phyloP scores from a whole-genome alignment of 176 grass and related monocot genomes.

The Hsuehochloa calcarea region DNA sequence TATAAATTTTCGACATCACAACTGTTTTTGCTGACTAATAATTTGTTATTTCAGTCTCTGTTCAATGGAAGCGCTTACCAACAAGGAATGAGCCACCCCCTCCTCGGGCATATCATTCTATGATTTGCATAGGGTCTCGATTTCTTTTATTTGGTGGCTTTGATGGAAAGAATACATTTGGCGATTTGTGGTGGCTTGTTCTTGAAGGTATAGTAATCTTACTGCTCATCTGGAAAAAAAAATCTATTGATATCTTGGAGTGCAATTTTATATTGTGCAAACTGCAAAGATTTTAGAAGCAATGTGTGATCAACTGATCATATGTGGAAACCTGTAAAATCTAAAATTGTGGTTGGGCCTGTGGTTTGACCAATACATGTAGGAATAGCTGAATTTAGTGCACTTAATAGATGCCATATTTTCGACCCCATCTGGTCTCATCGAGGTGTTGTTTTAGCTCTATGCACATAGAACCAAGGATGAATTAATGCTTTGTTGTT shows the following conservation, averaged over 20 bases:
- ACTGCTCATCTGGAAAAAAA: conserved; percentile 5
- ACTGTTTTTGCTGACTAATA: conserved; percentile 19
- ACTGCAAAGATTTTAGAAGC: not conserved
- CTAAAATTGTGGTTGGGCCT: not conserved
- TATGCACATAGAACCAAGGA: not conserved
- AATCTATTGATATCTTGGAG: conserved; percentile 16
- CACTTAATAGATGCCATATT: not conserved
- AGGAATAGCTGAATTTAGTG: not conserved
- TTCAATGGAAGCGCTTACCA: conserved; percentile 85
- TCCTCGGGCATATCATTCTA: conserved; percentile 92
- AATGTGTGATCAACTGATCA: not conserved
- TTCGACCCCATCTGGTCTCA: not conserved
- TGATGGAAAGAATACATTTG: conserved; percentile 95
- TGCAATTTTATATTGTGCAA: not conserved
- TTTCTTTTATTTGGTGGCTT: conserved; percentile 99
- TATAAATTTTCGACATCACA: not conserved
- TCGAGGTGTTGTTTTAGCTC: not conserved
- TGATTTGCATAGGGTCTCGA: conserved; percentile 69
- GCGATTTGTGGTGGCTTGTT: conserved; percentile 98
- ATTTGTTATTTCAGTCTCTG: conserved; percentile 67
- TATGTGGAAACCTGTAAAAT: not conserved
- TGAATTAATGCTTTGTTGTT: conserved; percentile 6
- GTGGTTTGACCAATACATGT: not conserved
- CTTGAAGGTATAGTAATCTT: conserved; percentile 69
- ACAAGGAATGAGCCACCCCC: conserved; percentile 72